Conservation (phyloP, 208 protist species). For the Trypanosoma cruzi region DNA sequence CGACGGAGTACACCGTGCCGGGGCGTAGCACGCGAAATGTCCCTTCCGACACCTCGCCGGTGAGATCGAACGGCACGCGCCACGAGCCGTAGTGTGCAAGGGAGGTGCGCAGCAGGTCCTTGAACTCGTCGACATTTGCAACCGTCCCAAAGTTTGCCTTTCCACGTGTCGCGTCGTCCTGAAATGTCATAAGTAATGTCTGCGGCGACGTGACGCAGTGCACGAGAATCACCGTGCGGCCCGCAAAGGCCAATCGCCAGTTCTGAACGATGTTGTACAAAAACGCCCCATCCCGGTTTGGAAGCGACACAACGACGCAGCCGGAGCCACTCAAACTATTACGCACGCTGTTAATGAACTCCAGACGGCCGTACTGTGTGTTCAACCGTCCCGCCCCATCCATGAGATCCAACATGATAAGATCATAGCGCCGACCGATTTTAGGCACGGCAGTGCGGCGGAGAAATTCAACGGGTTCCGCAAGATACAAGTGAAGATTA, state of each 20-base stretch:
- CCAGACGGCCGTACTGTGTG: constrained; percentile 73
- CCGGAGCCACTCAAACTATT: constrained; percentile 65
- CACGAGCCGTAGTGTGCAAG: constrained; percentile 73
- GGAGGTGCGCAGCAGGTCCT: constrained; percentile 74
- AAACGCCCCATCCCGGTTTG: constrained; percentile 72
- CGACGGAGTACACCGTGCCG: constrained; percentile 51
- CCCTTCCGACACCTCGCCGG: constrained; percentile 58
- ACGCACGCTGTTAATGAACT: constrained; percentile 78
- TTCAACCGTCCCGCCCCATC: constrained; percentile 69
- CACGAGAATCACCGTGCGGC: constrained; percentile 75
- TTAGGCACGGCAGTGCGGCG: constrained; percentile 37
- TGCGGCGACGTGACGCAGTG: constrained; percentile 79
- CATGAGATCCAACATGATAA: constrained; percentile 76
- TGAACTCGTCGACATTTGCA: constrained; percentile 72
- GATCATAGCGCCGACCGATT: constrained; percentile 50
- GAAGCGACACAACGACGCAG: constrained; percentile 68
- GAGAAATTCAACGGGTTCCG: constrained; percentile 72
- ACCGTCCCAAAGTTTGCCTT: constrained; percentile 81
- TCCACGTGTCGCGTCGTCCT: constrained; percentile 69
- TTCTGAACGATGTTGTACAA: constrained; percentile 85
- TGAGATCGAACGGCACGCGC: constrained; percentile 84
- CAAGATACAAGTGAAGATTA: constrained; percentile 62
- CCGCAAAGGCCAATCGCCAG: constrained; percentile 86
- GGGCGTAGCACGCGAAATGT: constrained; percentile 77
- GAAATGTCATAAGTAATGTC: constrained; percentile 91